Conservation (phyloP, 2,329 filamentous ascomycete genomes). For the Phyllosticta citrichinensis region DNA sequence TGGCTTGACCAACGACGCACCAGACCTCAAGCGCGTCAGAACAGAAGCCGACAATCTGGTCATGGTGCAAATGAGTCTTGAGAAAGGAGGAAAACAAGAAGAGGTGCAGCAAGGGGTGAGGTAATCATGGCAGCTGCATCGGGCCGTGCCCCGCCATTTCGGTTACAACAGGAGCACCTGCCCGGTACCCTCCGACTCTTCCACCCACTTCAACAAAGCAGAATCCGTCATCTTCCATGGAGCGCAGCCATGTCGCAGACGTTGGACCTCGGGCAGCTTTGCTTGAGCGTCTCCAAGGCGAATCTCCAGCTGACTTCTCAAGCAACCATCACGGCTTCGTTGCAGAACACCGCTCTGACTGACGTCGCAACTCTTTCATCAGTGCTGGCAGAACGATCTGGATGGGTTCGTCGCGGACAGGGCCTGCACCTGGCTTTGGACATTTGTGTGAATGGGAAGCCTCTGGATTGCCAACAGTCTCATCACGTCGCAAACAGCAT, state of each 20-base stretch:
- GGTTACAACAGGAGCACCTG: background rate
- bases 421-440: slow-evolving; percentile 22
- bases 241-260: slow-evolving; percentile 18
- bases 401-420: slow-evolving; percentile 27
- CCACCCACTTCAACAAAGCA: background rate
- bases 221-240: background rate
- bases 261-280: slow-evolving; percentile 25
- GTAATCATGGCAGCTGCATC: background rate
- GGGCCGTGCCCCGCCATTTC: background rate
- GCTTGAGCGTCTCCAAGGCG: slow-evolving; percentile 18
- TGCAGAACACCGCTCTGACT: background rate
- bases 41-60: background rate
- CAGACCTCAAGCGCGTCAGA: background rate
- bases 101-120: background rate
- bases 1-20: background rate
- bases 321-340: background rate
- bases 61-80: background rate
- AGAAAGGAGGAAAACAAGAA: background rate
- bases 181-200: background rate
- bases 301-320: slow-evolving; percentile 19
- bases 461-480: slow-evolving; percentile 15
- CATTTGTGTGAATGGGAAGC: slow-evolving; percentile 19
- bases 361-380: slow-evolving; percentile 11
- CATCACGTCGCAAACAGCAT: slow-evolving; percentile 18
- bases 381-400: slow-evolving; percentile 17